These are phyloP conservation scores for Penicillium paradoxum DNA, from an alignment of 495 filamentous ascomycete species.

Conservation along the genomic window DNA sequence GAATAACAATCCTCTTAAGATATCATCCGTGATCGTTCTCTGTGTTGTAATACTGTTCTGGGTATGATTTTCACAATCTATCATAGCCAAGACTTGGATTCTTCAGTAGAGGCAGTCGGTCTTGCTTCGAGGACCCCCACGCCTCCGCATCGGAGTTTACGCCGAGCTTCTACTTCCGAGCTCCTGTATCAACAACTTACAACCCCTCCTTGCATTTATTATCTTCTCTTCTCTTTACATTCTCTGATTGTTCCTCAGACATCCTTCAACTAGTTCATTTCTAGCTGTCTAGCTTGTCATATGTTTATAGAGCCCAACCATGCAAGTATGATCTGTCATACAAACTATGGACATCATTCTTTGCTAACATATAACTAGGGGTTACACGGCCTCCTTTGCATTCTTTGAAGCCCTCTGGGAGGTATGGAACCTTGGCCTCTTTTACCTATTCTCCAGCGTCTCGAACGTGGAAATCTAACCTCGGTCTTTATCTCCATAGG, in stretches of 20 bases:
- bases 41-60: background rate
- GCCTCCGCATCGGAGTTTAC: constrained; percentile 13
- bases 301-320: background rate
- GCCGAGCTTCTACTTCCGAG: constrained; percentile 1
- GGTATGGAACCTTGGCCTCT: too few relatives aligned
- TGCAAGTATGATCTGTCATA: constrained; percentile 1
- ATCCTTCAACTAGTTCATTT: background rate
- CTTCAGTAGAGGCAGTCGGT: background rate
- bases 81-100: background rate
- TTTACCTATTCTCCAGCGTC: background rate
- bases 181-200: constrained; percentile 4
- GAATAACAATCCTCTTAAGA: too few relatives aligned
- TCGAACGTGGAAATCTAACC: too few relatives aligned
- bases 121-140: constrained; percentile 9
- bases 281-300: background rate
- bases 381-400: constrained; percentile 72
- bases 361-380: constrained; percentile 23
- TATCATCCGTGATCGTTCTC: too few relatives aligned
- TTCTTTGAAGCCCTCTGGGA: constrained; percentile 96
- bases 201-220: background rate
- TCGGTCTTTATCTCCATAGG: constrained; percentile 38
- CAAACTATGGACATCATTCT: background rate
- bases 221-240: background rate
- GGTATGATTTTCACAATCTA: background rate
- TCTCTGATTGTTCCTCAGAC: background rate